Evolutionary conservation across 768 basidiomycete genomes (phyloP), one percentile per base, ranked within the genome.

Genomic region (Lactifluus volemus): DNA sequence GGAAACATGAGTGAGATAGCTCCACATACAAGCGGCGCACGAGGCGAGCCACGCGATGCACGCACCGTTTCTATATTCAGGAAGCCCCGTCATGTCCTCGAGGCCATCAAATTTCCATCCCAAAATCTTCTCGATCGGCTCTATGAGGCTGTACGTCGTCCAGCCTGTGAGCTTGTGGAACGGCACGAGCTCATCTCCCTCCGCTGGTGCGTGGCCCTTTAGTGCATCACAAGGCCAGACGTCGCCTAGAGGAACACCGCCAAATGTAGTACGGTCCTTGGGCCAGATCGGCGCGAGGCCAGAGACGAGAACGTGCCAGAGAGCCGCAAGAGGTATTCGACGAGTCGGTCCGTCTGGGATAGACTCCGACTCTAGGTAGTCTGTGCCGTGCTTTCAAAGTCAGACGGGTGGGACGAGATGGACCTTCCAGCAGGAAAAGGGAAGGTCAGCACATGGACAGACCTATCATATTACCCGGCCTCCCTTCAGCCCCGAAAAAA

Each of bases 81-180:
- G 94, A 36, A 98, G 73, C 2, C 96, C 96, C 0, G 94, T 97
- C 82, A 94, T 82, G 67, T 89, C 84, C 67, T 90, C 87, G 19
- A 85, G 70, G 0, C 90, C 91, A 0, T 87, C 83, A n/a, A 98
- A 79, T 60, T 78, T 75, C 93, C 95, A 98, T 0, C 80, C 78
- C 7, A 94, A 77, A 2, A 86, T 74, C 65, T 79, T 83, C 71
- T 94, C 81, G 47, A 98, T 80, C 1, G 89, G 85, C 70, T 94
- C 88, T 38, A 97, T 77, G 19, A 99, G 77, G 66, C 86, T 89
- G 71, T 97, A 96, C 8, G 93, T 88, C 58, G 92, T 79, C 96
- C 96, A 99, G 63, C 89, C 88, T 0, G 91, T 92, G 51, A 99
- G 79, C 72, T 99, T 98, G 76, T 98, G 96, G 78, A 98, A 98